These are phyloP conservation scores for Lodderomyces oxycetoniae DNA, from an alignment of 1,139 yeast genomes.

Conservation along the genomic window DNA sequence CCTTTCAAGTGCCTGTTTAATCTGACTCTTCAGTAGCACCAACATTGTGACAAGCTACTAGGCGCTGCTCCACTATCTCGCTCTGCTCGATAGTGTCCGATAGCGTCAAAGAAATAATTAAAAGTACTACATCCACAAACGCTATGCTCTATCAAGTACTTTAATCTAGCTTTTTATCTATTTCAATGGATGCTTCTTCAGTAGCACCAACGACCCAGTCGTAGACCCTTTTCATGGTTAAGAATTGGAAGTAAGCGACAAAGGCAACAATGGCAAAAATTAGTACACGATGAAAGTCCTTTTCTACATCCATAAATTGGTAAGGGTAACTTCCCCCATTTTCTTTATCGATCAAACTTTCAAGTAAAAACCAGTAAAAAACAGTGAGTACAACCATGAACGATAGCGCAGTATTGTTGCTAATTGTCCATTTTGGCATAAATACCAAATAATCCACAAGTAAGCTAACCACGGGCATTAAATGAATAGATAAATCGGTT, in stretches of 20 bases:
- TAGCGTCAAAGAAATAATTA: no score
- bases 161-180: conserved; percentile 16
- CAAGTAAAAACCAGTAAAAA: conserved; percentile 52
- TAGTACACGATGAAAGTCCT: conserved; percentile 35
- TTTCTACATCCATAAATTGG: conserved; percentile 55
- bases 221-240: conserved; percentile 26
- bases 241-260: conserved; percentile 37
- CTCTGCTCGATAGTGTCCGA: no score
- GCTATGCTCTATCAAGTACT: no score
- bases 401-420: conserved; percentile 34
- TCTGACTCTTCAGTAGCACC: no score
- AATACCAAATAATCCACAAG: conserved; percentile 51
- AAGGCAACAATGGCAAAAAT: conserved; percentile 50
- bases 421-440: conserved; percentile 45
- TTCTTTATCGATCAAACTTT: conserved; percentile 41
- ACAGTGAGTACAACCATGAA: conserved; percentile 36
- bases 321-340: conserved; percentile 57
- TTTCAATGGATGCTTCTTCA: conserved; percentile 15
- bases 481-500: conserved; percentile 55
- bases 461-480: conserved; percentile 51
- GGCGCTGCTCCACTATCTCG: no score
- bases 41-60: no score
- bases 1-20: no score
- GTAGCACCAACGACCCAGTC: conserved; percentile 19
- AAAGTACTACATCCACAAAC: no score